Base-by-base conservation (phyloP, 805 yeast genomes). In the Yarrowia sp. region DNA sequence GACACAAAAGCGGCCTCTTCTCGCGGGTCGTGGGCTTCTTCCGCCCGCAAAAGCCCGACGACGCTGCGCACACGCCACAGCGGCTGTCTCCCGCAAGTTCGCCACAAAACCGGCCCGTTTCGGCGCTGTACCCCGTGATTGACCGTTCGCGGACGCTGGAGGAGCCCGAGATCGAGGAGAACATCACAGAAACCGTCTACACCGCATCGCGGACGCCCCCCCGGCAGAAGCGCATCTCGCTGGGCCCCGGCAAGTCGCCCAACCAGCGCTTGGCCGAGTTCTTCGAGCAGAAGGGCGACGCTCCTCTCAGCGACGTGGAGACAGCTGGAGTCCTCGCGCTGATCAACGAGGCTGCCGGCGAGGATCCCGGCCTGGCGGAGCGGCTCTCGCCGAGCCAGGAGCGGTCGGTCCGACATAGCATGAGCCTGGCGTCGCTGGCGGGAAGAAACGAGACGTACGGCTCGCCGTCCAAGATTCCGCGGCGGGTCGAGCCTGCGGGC, bases 281-380 rank as follows among this genome's bases (percentile, higher is more conserved):
- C 69, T 88, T 88, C 70, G 78, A 78, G n/a, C 77, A 74, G 39
- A 88, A 87, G 70, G 96, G 96, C n/a, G 81, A 84, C 62, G 74
- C 74, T 16, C 90, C 93, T 2, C 75, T 89, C 63, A 78, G 84
- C 12, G 88, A 85, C 22, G 77, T 88, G 41, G 96, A 89, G 70
- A 80, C 85, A 68, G 92, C 87, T 71, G 96, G 94, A 13, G 93
- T 1, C 4, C 18, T 58, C 41, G 25, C 62, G 10, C 24, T 58
- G 7, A 58, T 58, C 24, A 22, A 16, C 19, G 41, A 58, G 53
- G 62, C 53, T 10, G 41, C 61, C 36, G 33, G n/a, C 13, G 47
- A 55, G 22, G 38, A 55, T 14, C 61, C 61, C 16, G 24, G 10
- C 1, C 46, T 55, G 6, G 47, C 47, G 8, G 21, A 38, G 3